phyloP scores from a whole-genome alignment of 2,329 filamentous ascomycete species.

The Colletotrichum tropicicola region DNA sequence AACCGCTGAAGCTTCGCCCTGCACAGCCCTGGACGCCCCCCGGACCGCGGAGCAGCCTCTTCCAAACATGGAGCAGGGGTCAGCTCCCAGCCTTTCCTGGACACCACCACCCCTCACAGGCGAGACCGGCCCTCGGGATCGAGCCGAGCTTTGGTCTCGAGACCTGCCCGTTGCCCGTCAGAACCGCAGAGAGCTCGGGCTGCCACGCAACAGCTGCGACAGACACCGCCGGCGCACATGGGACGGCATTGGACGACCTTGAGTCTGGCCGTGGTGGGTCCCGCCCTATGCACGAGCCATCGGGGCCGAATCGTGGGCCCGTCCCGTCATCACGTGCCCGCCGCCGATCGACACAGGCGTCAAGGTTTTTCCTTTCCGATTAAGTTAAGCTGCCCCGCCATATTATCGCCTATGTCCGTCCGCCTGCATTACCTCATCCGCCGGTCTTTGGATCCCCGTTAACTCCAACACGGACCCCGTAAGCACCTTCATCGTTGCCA shows the following conservation, averaged over 20 bases:
- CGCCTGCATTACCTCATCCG: not conserved
- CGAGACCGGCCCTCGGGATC: not conserved
- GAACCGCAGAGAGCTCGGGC: no score
- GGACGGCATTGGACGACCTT: not conserved
- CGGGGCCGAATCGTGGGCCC: not conserved
- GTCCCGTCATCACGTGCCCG: not conserved
- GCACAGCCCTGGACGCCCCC: slow-evolving; percentile 12
- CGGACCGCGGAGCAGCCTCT: not conserved
- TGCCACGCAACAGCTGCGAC: not conserved
- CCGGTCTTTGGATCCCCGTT: not conserved
- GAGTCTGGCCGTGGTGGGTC: not conserved
- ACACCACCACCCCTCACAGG: not conserved
- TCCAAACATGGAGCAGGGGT: not conserved
- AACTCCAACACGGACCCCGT: not conserved
- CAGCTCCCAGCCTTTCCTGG: slow-evolving; percentile 2
- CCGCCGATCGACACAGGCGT: not conserved
- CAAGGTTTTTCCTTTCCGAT: not conserved
- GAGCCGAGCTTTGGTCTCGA: slow-evolving; percentile 1
- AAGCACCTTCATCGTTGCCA: not conserved
- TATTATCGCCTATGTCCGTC: not conserved
- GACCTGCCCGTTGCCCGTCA: not conserved
- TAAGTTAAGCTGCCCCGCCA: not conserved
- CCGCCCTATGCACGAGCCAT: not conserved
- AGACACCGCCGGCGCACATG: not conserved
- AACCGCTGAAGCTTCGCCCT: slow-evolving; percentile 21